These are phyloP conservation scores for Pezicula neosporulosa DNA, from an alignment of 2,329 filamentous ascomycete genomes.

Conservation along the genomic window DNA sequence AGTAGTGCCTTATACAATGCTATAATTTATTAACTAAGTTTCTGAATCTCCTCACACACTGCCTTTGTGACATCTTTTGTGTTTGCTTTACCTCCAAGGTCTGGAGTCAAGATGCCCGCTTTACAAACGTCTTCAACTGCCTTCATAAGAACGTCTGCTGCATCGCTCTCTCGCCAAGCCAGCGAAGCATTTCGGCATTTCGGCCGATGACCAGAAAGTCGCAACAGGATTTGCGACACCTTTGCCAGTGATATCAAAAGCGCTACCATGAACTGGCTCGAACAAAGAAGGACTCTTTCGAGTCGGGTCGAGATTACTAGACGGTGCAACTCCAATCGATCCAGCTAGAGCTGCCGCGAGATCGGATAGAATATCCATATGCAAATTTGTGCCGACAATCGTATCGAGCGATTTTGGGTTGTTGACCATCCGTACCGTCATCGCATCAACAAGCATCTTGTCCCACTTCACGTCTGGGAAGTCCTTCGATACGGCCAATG, in stretches of 20 bases:
- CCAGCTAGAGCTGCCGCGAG: constrained; percentile 66
- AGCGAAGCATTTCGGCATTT: constrained; percentile 55
- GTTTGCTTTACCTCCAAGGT: constrained; percentile 42
- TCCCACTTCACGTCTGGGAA: constrained; percentile 57
- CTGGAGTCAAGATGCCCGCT: constrained; percentile 45
- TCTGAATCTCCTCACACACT: constrained; percentile 16
- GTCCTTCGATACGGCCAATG: constrained; percentile 47
- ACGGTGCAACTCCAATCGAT: constrained; percentile 67
- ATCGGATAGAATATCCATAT: constrained; percentile 65
- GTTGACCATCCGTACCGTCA: constrained; percentile 48
- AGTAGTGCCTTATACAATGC: no score
- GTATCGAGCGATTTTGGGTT: constrained; percentile 55
- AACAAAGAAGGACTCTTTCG: constrained; percentile 52
- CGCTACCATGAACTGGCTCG: constrained; percentile 55
- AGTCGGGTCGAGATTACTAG: constrained; percentile 60
- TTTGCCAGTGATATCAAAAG: constrained; percentile 54
- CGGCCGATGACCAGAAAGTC: constrained; percentile 54
- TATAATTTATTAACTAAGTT: no score
- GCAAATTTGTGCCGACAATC: constrained; percentile 58
- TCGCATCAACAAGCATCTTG: constrained; percentile 59
- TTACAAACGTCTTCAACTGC: constrained; percentile 50
- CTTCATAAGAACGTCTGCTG: constrained; percentile 43
- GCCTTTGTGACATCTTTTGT: constrained; percentile 16
- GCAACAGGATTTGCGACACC: constrained; percentile 52
- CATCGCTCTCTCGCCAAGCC: constrained; percentile 49